Base-by-base conservation (phyloP, 2,329 filamentous ascomycete species). In the Neofusicoccum parvum region DNA sequence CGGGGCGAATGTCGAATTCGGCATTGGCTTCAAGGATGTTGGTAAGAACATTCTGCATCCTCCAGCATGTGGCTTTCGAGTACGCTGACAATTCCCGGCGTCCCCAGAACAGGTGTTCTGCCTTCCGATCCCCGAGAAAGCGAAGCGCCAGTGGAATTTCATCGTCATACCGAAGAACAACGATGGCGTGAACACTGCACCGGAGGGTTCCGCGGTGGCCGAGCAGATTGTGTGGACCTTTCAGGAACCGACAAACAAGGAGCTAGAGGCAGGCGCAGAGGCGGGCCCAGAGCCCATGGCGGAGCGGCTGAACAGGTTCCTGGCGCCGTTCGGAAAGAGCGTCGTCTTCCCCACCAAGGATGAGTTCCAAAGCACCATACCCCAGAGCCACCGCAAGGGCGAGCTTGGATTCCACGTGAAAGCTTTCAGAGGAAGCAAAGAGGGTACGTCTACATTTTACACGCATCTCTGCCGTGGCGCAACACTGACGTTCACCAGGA, bases 321-420 rank as follows among this genome's bases (percentile, higher is more conserved):
- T 88, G 3, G 70, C 74, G 12, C 74, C 75, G 17, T 75, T 74
- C 20, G 80, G 80, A 49, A 85, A 86, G 66, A 69, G 73, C 5
- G 80, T 86, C 15, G 76, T 86, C 23, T 80, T 83, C 41, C 86
- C 87, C 0, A 78, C 82, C 63, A 82, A 85, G 45, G 79, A 82
- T 20, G 83, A 88, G 66, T 89, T 89, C 70, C 82, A 82, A 60
- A 88, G 86, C 72, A 84, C 85, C 1, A 84, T 85, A 56, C 82
- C 83, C 2, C 86, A 89, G 72, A 80, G 83, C 58, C 86, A 88
- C 72, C 81, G 86, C 2, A 89, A 89, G 72, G 82, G 82, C 48
- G 87, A 89, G 73, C 86, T 86, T 69, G 86, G 85, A 54, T 88
- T 83, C 70, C 87, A 89, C 71, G 85, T 88, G 53, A 89, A 88